Conservation (phyloP, 75 land plant genomes). For the Cunninghamia lanceolata region DNA sequence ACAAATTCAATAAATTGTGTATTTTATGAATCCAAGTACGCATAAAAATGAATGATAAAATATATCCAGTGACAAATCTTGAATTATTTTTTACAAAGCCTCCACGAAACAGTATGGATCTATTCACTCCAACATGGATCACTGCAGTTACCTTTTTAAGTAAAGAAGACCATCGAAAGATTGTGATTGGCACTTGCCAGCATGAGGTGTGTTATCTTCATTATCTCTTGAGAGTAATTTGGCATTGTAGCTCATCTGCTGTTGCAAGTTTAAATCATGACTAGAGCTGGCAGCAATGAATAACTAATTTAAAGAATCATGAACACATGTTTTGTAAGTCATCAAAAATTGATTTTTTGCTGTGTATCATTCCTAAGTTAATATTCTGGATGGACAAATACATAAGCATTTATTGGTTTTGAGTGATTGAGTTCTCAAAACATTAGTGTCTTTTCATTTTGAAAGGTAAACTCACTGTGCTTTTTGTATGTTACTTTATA, state of each 20-base stretch:
- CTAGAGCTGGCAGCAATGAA: background rate
- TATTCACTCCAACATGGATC: constrained; percentile 79
- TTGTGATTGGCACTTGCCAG: constrained; percentile 72
- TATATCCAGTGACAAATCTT: background rate
- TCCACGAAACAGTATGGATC: constrained; percentile 57
- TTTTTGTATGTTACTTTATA: background rate
- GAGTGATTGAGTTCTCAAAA: background rate
- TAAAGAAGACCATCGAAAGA: constrained; percentile 68
- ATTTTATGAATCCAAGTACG: background rate
- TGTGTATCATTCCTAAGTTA: background rate
- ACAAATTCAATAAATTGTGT: background rate
- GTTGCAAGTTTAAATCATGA: background rate
- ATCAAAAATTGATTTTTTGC: background rate
- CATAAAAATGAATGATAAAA: background rate
- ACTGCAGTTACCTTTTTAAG: constrained; percentile 65
- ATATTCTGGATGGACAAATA: background rate
- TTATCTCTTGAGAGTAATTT: background rate
- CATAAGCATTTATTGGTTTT: background rate
- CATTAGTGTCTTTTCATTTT: background rate
- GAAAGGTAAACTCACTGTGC: background rate
- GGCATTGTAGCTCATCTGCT: background rate
- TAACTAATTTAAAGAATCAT: background rate
- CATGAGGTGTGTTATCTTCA: constrained; percentile 55
- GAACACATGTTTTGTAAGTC: background rate
- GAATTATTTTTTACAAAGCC: constrained; percentile 35